phyloP scores from a whole-genome alignment of 805 yeast species.

The Starmerella gropengiesseri region DNA sequence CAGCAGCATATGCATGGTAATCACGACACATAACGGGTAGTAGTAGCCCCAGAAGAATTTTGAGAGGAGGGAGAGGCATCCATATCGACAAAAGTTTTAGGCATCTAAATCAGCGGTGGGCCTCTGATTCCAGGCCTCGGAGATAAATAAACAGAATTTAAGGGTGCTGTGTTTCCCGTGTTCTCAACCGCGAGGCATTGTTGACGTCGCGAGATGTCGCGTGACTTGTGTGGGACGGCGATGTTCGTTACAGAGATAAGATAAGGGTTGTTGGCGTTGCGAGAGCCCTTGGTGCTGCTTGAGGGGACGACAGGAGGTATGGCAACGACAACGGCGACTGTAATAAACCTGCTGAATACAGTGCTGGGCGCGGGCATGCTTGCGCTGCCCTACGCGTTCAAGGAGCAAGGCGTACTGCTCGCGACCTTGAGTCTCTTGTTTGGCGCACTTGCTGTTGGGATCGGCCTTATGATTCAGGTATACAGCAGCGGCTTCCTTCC shows the following conservation, averaged over 20 bases:
- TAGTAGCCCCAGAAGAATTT: too few relatives aligned
- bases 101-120: too few relatives aligned
- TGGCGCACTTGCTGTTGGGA: slow-evolving; percentile 55
- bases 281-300: too few relatives aligned
- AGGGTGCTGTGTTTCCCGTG: neutral
- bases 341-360: slow-evolving; percentile 57
- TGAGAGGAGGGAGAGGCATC: too few relatives aligned
- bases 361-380: slow-evolving; percentile 70
- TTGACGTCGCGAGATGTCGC: slow-evolving; percentile 1
- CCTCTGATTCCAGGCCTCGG: too few relatives aligned
- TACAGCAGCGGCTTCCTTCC: slow-evolving; percentile 36
- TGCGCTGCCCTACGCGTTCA: slow-evolving; percentile 62
- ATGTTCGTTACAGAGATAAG: neutral
- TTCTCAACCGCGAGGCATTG: too few relatives aligned
- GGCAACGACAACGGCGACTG: slow-evolving; percentile 45
- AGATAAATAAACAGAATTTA: too few relatives aligned
- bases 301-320: too few relatives aligned
- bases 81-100: too few relatives aligned
- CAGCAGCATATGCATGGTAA: too few relatives aligned
- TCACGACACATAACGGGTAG: too few relatives aligned
- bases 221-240: neutral
- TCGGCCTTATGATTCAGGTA: slow-evolving; percentile 37
- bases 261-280: slow-evolving; percentile 6
- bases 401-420: slow-evolving; percentile 48
- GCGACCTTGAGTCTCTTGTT: slow-evolving; percentile 46